Conservation (phyloP, 2,329 filamentous ascomycete genomes). For the Escovopsis sp. region DNA sequence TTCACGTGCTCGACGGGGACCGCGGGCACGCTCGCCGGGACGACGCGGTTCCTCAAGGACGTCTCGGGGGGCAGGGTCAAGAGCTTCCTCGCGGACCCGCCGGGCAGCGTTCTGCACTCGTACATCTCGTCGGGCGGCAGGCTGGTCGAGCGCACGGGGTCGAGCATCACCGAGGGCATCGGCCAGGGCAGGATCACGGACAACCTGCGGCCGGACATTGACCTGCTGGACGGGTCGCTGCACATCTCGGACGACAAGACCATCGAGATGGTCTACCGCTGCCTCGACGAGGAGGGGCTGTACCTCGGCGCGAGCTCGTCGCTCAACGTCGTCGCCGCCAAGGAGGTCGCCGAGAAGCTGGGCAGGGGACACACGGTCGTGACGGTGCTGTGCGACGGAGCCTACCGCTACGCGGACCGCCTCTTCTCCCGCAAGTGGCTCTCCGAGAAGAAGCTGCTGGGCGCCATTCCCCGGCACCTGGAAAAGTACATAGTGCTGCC, state of each 20-base stretch:
- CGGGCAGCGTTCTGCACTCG: constrained; percentile 81
- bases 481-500: constrained; percentile 91
- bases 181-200: constrained; percentile 95
- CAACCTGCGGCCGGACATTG: constrained; percentile 76
- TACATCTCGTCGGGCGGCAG: constrained; percentile 80
- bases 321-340: constrained; percentile 88
- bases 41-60: constrained; percentile 79
- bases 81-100: constrained; percentile 83
- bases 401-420: constrained; percentile 91
- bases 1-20: constrained; percentile 95
- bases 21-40: constrained; percentile 77
- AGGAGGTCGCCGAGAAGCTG: constrained; percentile 82
- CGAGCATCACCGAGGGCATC: constrained; percentile 94
- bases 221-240: constrained; percentile 69
- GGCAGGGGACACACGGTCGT: constrained; percentile 84
- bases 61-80: constrained; percentile 65
- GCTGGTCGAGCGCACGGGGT: constrained; percentile 64
- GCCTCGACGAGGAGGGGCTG: constrained; percentile 86
- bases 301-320: constrained; percentile 91
- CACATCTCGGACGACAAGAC: constrained; percentile 84
- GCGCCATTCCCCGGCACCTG: constrained; percentile 68
- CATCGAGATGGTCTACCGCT: constrained; percentile 95
- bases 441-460: constrained; percentile 66
- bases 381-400: constrained; percentile 86
- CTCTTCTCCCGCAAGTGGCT: constrained; percentile 90